Base-by-base conservation (phyloP, 2,329 filamentous ascomycete species). In the Aspergillus nomiae region DNA sequence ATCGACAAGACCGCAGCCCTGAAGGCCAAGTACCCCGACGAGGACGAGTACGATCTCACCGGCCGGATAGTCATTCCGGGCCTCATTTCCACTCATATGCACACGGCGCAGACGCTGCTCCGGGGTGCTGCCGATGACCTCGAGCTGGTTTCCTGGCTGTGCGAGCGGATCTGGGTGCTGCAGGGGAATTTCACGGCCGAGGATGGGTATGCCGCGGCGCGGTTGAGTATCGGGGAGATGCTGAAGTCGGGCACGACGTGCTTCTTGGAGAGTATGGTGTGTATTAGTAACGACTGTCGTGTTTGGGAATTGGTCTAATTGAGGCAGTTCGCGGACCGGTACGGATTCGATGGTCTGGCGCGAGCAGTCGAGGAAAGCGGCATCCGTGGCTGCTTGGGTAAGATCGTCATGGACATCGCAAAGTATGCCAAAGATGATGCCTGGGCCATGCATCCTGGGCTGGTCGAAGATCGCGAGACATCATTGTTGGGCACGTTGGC, bases 211-310 rank as follows among this genome's bases (percentile, higher is more conserved):
- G 77, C 80, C 4, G 82, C 83, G 6, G 81, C 80, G 1, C 71
- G 79, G 7, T 71, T 84, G 45, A 83, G 78, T 24, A 83, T 85
- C 45, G 82, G 80, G 0, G 83, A 85, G 71, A 83, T 85, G 82
- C 72, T 84, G 38, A 78, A 79, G 68, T 79, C 76, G 4, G 83
- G 82, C 0, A 84, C 83, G 4, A 85, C 82, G 2, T 83, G 80
- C 65, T 85, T 85, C 64, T 72, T 85, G 7, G 83, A 85, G 69
- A 83, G 81, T 48, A 84, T 85, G 82, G 77, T 83, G 14, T 50
- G 46, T 50, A 10, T 11, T 24, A 3, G 38, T 3, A 21, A 14
- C 21, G 16, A 46, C 10, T 41, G 19, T 9, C 26, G 9, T 26
- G 11, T 12, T 2, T 19, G 26, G 2, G 45, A 24, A 36, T 8